Base-by-base conservation (phyloP, 108 stramenopile species). In the Nitzschia inconspicua region DNA sequence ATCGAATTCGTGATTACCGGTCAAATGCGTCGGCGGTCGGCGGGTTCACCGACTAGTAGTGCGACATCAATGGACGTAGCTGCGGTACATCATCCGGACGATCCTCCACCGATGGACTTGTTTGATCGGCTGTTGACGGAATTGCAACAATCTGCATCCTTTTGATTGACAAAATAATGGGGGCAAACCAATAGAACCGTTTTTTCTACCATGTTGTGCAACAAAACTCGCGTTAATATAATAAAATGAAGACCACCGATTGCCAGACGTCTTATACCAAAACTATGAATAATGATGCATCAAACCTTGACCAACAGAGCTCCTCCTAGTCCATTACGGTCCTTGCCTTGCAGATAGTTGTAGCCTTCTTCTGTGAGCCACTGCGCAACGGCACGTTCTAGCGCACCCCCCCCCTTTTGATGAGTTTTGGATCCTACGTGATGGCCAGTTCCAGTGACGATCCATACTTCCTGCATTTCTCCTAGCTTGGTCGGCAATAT, bases 361-460 rank as follows among this genome's bases (percentile, higher is more conserved):
- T 80, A 85, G 25, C 71, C 77, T 19, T 85, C 26, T 3, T 66
- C 68, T 26, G 24, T 11, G 46, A 85, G 36, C 83, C 83, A 85
- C 8, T 29, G 16, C 2, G 68, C 57, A 11, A 85, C 83, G 5
- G 69, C 79, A 3, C 37, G 18, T 55, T 85, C 78, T 57, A 85
- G 53, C 1, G 76, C 77, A 28, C 83, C 79, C 24, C 79, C 79
- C n/a, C 79, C 72, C 31, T 78, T 80, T 60, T 85, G 83, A 63
- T 85, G 79, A 9, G 77, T 70, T 23, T 68, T 71, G 13, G 27
- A 51, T 19, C 77, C 77, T 0, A 85, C 79, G 36, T 85, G 83
- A 57, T 85, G 79, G 9, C 79, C 83, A 11, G 71, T 79, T 1
- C 83, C 83, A 8, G 83, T 80, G 20, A 85, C 70, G 32, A 85